Evolutionary conservation across 805 yeast species (phyloP), one percentile per base, ranked within the genome.

Genomic region (Lipomyces sp.): DNA sequence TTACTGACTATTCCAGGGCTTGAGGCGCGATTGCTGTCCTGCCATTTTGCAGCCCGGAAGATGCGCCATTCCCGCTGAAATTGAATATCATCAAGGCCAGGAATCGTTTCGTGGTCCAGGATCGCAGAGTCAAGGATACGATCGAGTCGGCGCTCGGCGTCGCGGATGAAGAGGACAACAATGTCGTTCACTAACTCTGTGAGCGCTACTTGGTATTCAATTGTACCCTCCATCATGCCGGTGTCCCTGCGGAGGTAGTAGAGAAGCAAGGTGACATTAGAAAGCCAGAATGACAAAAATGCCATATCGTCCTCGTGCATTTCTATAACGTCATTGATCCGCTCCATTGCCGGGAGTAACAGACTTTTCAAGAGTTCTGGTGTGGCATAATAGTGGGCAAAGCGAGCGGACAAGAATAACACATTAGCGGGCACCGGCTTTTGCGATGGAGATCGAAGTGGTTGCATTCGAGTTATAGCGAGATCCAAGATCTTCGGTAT

Each of bases 221-320:
- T 33, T 24, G 81, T 75, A 29, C 75, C 77, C 24, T 60, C 69
- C 11, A 64, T 62, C 51, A 80, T 77, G 13, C 85, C 88, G 0
- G 79, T 77, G 73, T 89, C 95, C 67, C 90, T 86, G 54, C 85
- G 80, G 42, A 94, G 75, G 77, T 91, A 94, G 76, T 89, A 94
- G 73, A 89, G 87, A 60, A 94, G 78, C 71, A 90, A 87, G 66
- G 90, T 90, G 56, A 90, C 75, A 33, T 90, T 88, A 3, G 97
- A 87, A 48, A 95, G 83, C 98, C 98, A 95, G 76, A 92, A 94
- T 60, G 96, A 88, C 68, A 78, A 59, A 62, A 71, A 77, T n/a
- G 80, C 79, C 66, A 81, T 73, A 63, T 81, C 83, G 18, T 75
- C 74, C 29, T 69, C 71, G 57, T 76, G 76, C n/a, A 73, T 73